Conservation (phyloP, 139 green algal genomes). For the Closterium sp. region DNA sequence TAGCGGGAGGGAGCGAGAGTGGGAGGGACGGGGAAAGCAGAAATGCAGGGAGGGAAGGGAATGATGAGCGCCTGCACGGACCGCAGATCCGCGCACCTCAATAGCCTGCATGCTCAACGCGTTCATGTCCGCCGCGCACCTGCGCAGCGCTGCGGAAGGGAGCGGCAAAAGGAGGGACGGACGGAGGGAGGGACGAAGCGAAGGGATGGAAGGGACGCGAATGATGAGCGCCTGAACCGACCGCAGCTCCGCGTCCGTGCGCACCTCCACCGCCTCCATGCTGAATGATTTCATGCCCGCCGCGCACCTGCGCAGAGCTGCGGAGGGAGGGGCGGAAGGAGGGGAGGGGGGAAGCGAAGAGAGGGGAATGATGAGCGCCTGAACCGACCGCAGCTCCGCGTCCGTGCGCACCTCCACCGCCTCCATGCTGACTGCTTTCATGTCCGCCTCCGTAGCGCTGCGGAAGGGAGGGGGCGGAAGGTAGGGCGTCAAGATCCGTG, state of each 20-base stretch:
- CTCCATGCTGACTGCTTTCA: not conserved
- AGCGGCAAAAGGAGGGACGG: not conserved
- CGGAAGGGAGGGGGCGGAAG: no score
- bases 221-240: not conserved
- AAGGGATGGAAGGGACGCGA: not conserved
- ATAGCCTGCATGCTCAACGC: not conserved
- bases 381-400: not conserved
- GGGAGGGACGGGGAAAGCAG: not conserved
- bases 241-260: not conserved
- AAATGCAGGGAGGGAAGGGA: not conserved
- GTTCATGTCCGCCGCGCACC: not conserved
- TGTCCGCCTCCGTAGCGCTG: no score
- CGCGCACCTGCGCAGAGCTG: not conserved
- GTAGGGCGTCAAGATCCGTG: no score
- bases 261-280: not conserved
- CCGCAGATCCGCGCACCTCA: constrained; percentile 49
- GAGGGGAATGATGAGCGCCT: not conserved
- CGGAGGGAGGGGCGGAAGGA: not conserved
- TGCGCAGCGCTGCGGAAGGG: not conserved
- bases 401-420: not conserved
- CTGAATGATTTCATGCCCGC: not conserved
- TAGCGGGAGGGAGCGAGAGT: not conserved
- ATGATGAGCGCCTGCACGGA: constrained; percentile 38
- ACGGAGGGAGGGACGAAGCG: not conserved
- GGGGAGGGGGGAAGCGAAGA: not conserved